Percentiles rank a stretch among this genome's conserved stretches.
Evolutionary conservation across 78 protist genomes (phyloP).

Genomic region (Protostelium mycophagum): DNA sequence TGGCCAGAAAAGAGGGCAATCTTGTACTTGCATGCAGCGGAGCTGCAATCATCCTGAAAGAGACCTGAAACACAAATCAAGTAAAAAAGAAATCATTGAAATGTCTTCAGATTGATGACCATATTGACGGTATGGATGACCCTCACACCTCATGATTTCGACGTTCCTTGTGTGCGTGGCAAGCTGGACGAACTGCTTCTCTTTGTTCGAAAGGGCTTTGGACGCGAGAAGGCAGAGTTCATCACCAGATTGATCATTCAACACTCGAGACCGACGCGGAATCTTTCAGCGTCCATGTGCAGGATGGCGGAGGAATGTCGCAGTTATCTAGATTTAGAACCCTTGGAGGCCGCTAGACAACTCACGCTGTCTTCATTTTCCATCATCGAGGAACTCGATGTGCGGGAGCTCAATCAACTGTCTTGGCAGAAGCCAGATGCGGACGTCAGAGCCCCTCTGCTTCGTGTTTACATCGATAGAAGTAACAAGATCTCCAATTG

Average conservation of each 20-base stretch:
- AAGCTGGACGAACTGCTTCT: background rate
- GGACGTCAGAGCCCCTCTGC: background rate
- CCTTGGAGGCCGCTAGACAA: background rate
- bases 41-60: too few species aligned
- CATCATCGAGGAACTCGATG: background rate
- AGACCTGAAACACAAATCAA: too few species aligned
- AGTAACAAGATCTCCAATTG: background rate
- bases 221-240: background rate
- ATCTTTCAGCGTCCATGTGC: background rate
- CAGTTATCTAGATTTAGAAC: background rate
- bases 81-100: too few species aligned
- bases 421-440: background rate
- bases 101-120: too few species aligned
- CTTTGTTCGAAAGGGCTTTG: background rate
- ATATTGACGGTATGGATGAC: background rate
- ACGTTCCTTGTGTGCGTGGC: background rate
- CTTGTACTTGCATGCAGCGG: too few species aligned
- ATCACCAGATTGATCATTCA: background rate
- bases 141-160: background rate
- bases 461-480: background rate
- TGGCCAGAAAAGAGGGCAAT: too few species aligned
- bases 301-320: background rate
- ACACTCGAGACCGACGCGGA: background rate
- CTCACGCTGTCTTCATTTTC: background rate
- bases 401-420: background rate